These are phyloP conservation scores for Parathielavia appendiculata DNA, from an alignment of 495 filamentous ascomycete genomes.

Conservation along the genomic window DNA sequence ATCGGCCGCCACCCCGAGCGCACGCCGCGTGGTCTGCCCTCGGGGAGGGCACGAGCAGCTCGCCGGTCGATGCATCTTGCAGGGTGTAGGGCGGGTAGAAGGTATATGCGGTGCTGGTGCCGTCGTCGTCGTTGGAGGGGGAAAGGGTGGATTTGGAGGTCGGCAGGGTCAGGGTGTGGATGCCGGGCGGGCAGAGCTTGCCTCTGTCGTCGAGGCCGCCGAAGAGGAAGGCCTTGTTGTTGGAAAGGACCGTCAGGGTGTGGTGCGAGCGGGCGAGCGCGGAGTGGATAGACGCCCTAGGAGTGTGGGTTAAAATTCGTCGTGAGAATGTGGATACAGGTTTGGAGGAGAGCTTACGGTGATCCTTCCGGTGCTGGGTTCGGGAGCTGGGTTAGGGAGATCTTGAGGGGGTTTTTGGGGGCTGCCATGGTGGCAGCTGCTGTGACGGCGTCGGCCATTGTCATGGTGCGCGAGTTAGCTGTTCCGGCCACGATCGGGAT, in stretches of 20 bases:
- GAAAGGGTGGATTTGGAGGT: constrained; percentile 7
- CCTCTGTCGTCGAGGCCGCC: constrained; percentile 41
- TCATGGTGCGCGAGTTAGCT: too few species aligned
- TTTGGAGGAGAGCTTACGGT: constrained; percentile 11
- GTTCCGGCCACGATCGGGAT: too few species aligned
- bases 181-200: constrained; percentile 41
- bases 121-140: background rate
- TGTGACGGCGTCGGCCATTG: constrained; percentile 40
- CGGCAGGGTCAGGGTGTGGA: constrained; percentile 44
- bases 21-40: constrained; percentile 43
- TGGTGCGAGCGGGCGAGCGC: constrained; percentile 45
- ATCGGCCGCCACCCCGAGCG: constrained; percentile 27
- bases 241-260: constrained; percentile 39
- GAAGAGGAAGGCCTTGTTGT: constrained; percentile 48
- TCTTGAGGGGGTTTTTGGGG: constrained; percentile 41
- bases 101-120: constrained; percentile 21
- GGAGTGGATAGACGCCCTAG: constrained; percentile 9
- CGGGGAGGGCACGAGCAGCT: constrained; percentile 33
- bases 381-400: constrained; percentile 39
- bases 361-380: constrained; percentile 22
- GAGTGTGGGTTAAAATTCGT: background rate
- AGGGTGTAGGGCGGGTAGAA: constrained; percentile 24
- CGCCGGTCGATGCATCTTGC: constrained; percentile 33
- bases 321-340: background rate
- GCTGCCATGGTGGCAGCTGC: constrained; percentile 35